phyloP scores from a whole-genome alignment of 2,329 filamentous ascomycete genomes.

The Xylariaceae sp. region DNA sequence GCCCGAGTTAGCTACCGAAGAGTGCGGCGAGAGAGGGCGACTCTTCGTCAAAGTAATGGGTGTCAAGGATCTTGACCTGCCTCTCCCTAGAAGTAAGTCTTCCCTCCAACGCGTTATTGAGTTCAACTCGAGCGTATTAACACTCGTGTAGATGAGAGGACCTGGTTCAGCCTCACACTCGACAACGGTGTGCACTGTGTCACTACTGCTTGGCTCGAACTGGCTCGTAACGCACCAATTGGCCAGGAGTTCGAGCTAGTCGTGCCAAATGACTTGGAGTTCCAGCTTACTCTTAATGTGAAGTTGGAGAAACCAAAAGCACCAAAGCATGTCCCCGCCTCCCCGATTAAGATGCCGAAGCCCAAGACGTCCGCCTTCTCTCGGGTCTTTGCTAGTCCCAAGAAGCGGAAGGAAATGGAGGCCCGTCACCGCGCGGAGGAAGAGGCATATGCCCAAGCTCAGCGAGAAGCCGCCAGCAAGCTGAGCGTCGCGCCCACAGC shows the following conservation, averaged over 20 bases:
- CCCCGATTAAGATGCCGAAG: slow-evolving; percentile 69
- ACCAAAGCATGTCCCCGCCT: slow-evolving; percentile 56
- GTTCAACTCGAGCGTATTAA: slow-evolving; percentile 23
- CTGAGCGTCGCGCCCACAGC: slow-evolving; percentile 70
- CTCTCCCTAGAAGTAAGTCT: slow-evolving; percentile 84
- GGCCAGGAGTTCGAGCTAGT: slow-evolving; percentile 98
- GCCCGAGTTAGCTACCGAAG: slow-evolving; percentile 67
- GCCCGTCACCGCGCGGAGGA: slow-evolving; percentile 83
- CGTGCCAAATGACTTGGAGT: slow-evolving; percentile 96
- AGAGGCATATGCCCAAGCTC: slow-evolving; percentile 70
- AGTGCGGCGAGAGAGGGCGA: slow-evolving; percentile 85
- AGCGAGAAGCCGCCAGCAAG: slow-evolving; percentile 69
- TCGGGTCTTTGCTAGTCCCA: slow-evolving; percentile 90
- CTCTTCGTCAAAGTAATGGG: slow-evolving; percentile 99
- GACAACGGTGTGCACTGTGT: slow-evolving; percentile 98
- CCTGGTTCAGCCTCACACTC: slow-evolving; percentile 95
- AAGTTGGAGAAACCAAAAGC: slow-evolving; percentile 83
- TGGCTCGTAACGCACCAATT: slow-evolving; percentile 90
- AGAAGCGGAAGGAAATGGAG: slow-evolving; percentile 95
- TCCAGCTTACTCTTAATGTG: slow-evolving; percentile 95
- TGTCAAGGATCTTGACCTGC: slow-evolving; percentile 92
- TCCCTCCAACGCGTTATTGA: neutral
- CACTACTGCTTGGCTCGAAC: slow-evolving; percentile 92
- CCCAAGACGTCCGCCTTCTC: slow-evolving; percentile 89
- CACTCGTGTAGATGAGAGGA: slow-evolving; percentile 72